Percentiles rank a stretch among this genome's conserved stretches.
Evolutionary conservation across 768 basidiomycete species (phyloP).

Genomic region (Tricholoma sp.): DNA sequence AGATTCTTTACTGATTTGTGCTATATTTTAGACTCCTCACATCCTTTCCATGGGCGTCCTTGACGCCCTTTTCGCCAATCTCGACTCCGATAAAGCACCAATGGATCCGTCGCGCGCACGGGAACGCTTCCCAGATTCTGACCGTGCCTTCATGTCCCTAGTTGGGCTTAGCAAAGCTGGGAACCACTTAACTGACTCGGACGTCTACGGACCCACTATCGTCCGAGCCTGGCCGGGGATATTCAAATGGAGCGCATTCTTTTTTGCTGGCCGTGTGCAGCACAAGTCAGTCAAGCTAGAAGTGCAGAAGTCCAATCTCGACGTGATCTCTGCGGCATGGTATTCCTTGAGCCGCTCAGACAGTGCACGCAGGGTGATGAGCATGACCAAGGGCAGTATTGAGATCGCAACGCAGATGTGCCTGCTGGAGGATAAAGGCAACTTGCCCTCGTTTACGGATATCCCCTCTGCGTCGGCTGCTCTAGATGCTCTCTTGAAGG

Average conservation of each 20-base stretch:
- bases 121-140: constrained; percentile 13
- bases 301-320: constrained; percentile 18
- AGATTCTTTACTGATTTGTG: neutral
- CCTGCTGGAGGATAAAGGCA: constrained; percentile 23
- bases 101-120: constrained; percentile 5
- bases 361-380: constrained; percentile 22
- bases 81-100: constrained; percentile 17
- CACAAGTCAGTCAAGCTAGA: constrained; percentile 9
- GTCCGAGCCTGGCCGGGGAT: constrained; percentile 28
- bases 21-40: constrained; percentile 5
- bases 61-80: constrained; percentile 25
- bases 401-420: constrained; percentile 31
- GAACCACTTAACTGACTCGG: constrained; percentile 15
- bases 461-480: constrained; percentile 25
- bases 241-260: constrained; percentile 32
- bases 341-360: constrained; percentile 24
- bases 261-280: constrained; percentile 23
- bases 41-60: constrained; percentile 18
- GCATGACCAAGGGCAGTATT: constrained; percentile 24
- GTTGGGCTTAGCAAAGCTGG: constrained; percentile 27
- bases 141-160: constrained; percentile 27
- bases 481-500: constrained; percentile 23
- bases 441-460: constrained; percentile 13
- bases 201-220: constrained; percentile 16
- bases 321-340: constrained; percentile 23